phyloP scores from a whole-genome alignment of 441 rosid species.

The Populus hybrid region DNA sequence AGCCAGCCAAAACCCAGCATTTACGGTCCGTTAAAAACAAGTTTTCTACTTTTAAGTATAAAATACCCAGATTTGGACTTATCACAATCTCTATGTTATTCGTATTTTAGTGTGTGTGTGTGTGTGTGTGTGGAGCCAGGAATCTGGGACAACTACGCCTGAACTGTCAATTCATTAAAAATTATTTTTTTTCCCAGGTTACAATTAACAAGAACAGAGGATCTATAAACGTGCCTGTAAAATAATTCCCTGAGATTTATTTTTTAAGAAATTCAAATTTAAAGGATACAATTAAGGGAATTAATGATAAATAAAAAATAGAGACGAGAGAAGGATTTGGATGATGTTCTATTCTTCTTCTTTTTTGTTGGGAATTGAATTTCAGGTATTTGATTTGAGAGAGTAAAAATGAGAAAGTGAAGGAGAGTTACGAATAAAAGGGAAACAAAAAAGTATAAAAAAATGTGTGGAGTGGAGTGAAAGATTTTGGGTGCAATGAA shows the following conservation, averaged over 20 bases:
- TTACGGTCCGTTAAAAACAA: neutral
- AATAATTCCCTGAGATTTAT: neutral
- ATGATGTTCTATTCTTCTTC: neutral
- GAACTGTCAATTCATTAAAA: neutral
- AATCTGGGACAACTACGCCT: neutral
- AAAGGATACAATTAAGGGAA: neutral
- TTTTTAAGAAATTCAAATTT: neutral
- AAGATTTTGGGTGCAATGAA: neutral
- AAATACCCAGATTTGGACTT: neutral
- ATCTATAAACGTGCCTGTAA: slow-evolving; percentile 5
- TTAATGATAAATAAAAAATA: neutral
- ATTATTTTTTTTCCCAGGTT: neutral
- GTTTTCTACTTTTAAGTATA: neutral
- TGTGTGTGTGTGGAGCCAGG: neutral
- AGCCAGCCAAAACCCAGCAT: neutral
- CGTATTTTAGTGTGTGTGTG: no score
- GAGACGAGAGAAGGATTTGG: no score
- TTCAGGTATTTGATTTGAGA: neutral
- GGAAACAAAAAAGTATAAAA: neutral
- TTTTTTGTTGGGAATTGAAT: neutral
- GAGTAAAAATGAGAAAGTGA: neutral
- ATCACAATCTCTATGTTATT: neutral
- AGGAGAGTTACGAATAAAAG: neutral
- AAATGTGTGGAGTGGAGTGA: neutral
- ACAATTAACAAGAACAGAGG: slow-evolving; percentile 3